Conservation (phyloP, 2,329 filamentous ascomycete species). For the Aureobasidium sp. region DNA sequence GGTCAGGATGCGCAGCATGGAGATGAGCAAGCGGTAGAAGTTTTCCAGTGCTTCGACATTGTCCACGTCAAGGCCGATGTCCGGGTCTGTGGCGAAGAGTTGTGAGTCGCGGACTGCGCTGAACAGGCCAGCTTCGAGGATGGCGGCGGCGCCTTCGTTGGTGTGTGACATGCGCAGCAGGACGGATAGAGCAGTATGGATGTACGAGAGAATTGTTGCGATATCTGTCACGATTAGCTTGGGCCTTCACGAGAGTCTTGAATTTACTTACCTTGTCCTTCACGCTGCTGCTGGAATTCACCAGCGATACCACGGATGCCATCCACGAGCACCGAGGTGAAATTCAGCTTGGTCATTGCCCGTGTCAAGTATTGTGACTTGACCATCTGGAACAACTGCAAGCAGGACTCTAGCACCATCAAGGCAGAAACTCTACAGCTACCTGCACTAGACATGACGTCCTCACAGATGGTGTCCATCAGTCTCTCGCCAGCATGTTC, state of each 20-base stretch:
- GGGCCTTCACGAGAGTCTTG: neutral
- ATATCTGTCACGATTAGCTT: slow-evolving; percentile 39
- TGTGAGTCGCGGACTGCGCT: slow-evolving; percentile 69
- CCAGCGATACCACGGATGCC: slow-evolving; percentile 69
- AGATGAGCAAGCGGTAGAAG: slow-evolving; percentile 77
- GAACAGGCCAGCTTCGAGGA: slow-evolving; percentile 88
- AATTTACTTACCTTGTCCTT: slow-evolving; percentile 22
- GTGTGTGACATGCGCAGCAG: slow-evolving; percentile 80
- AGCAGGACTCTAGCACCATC: slow-evolving; percentile 71
- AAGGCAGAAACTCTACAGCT: slow-evolving; percentile 79
- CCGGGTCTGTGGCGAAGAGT: slow-evolving; percentile 86
- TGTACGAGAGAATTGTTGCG: slow-evolving; percentile 50
- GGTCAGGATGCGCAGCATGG: slow-evolving; percentile 73
- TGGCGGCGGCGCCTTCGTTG: slow-evolving; percentile 71
- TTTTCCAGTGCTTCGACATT: slow-evolving; percentile 65
- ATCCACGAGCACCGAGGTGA: slow-evolving; percentile 83
- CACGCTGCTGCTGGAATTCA: slow-evolving; percentile 46
- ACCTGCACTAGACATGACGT: slow-evolving; percentile 78
- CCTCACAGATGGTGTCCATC: slow-evolving; percentile 83
- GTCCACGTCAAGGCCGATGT: slow-evolving; percentile 72
- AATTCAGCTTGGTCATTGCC: slow-evolving; percentile 76
- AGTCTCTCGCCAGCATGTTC: slow-evolving; percentile 75
- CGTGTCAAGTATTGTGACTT: slow-evolving; percentile 74
- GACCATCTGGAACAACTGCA: slow-evolving; percentile 59
- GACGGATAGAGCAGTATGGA: slow-evolving; percentile 71